Base-by-base conservation (phyloP, 257 asterid species). In the Haberlea rhodopensis region DNA sequence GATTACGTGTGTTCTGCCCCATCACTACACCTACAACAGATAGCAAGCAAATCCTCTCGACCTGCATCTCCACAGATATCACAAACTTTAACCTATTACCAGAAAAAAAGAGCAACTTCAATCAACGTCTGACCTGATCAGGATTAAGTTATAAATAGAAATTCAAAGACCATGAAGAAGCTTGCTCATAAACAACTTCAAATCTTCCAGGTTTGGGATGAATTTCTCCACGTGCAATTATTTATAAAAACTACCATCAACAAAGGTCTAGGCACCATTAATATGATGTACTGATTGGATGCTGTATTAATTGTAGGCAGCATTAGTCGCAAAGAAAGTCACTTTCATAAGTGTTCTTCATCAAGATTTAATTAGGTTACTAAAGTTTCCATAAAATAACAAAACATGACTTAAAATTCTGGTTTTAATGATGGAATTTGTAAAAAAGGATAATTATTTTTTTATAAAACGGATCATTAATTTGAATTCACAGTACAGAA, bases 31-130 rank as follows among this genome's bases (percentile, higher is more conserved):
- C 76, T 77, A 72, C 84, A 80, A 75, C 99, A 94, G 65, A 81
- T 78, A 74, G 97, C 96, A 75, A 94, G 97, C 73, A 79, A 78
- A 72, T 94, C 86, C 77, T 90, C 99, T 54, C 87, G 81, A 16
- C 97, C 99, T 3, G 95, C 88, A 83, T 86, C 97, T 71, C 99
- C 99, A 70, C 99, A 94, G 55, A 83, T 90, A 80, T 92, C 97
- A 78, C 99, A 92, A 74, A 92, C 94, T 85, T 85, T 89, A 69
- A 92, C 99, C 99, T 81, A 63, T 84, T 66, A 70, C 45, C 72
- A 68, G 28, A 43, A 48, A 70, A n/a, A 34, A 65, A 71, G 54
- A 76, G 22, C 69, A 57, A 63, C n/a, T 64, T 60, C 57, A 45
- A 64, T 73, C 60, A 75, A 58, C 40, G 3, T 45, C 58, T 48